Percentiles rank a stretch among this genome's conserved stretches.
phyloP scores from a whole-genome alignment of 2,329 filamentous ascomycete genomes.

The Daldinia eschscholtzii region DNA sequence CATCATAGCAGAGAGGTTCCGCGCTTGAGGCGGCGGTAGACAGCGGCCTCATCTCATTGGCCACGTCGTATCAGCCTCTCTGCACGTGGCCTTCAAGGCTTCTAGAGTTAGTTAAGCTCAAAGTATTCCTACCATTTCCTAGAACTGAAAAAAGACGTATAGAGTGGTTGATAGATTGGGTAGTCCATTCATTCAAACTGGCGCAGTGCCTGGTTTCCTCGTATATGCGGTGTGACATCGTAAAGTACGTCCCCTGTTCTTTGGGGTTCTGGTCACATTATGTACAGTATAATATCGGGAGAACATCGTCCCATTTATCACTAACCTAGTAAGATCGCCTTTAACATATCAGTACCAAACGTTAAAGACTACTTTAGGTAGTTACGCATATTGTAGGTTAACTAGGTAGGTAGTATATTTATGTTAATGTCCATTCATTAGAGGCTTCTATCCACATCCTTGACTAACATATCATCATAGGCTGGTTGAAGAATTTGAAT shows the following conservation, averaged over 20 bases:
- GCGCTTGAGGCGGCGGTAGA: slow-evolving; percentile 10
- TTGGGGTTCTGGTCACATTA: slow-evolving; percentile 24
- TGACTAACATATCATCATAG: background rate
- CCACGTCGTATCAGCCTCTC: slow-evolving; percentile 35
- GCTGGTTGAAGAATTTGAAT: background rate
- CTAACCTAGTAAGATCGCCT: slow-evolving; percentile 3
- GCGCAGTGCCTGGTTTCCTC: slow-evolving; percentile 37
- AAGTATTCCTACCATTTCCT: slow-evolving; percentile 7
- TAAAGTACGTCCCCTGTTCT: slow-evolving; percentile 23
- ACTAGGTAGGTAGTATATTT: background rate
- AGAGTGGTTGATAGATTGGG: slow-evolving; percentile 11
- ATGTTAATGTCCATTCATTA: background rate
- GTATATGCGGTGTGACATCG: slow-evolving; percentile 50
- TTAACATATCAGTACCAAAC: background rate
- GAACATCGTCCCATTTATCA: slow-evolving; percentile 19
- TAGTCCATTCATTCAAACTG: slow-evolving; percentile 27
- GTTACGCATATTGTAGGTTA: background rate
- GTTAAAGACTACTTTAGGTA: background rate
- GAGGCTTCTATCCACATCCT: background rate
- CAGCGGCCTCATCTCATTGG: slow-evolving; percentile 22
- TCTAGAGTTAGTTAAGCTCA: slow-evolving; percentile 14
- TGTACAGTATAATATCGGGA: slow-evolving; percentile 6
- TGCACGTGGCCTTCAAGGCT: slow-evolving; percentile 31
- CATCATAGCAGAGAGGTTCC: slow-evolving; percentile 22
- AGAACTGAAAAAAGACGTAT: slow-evolving; percentile 4